Conservation (phyloP, 495 filamentous ascomycete genomes). For the Geopyxis carbonaria region DNA sequence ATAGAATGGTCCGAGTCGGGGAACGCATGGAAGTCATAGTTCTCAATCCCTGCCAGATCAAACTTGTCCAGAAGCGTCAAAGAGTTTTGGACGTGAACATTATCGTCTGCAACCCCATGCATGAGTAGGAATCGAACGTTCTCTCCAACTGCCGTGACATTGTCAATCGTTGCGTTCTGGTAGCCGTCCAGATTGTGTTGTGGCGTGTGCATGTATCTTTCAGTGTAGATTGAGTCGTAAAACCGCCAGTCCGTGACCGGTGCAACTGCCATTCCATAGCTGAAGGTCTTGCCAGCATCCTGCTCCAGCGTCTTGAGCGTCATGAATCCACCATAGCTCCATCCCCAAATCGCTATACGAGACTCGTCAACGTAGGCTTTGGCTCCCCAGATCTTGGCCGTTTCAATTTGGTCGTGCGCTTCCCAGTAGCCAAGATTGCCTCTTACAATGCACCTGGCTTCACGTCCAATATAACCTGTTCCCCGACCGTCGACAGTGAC, state of each 20-base stretch:
- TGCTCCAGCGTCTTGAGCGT: constrained; percentile 88
- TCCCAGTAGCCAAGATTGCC: constrained; percentile 75
- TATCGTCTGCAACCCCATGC: constrained; percentile 90
- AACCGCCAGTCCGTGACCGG: constrained; percentile 94
- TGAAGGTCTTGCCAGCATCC: constrained; percentile 77
- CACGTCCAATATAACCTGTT: constrained; percentile 76
- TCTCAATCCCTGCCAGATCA: constrained; percentile 68
- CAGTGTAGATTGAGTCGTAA: constrained; percentile 91
- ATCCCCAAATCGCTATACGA: constrained; percentile 89
- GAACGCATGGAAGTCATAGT: constrained; percentile 93
- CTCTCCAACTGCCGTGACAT: constrained; percentile 47
- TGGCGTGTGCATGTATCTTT: constrained; percentile 88
- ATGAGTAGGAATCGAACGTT: constrained; percentile 82
- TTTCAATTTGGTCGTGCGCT: constrained; percentile 76
- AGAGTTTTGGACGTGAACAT: constrained; percentile 90
- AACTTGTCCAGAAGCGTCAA: constrained; percentile 72
- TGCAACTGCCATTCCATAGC: constrained; percentile 93
- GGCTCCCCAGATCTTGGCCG: constrained; percentile 66
- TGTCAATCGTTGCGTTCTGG: constrained; percentile 50
- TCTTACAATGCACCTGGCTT: constrained; percentile 63
- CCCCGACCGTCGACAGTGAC: constrained; percentile 89
- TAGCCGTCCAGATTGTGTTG: constrained; percentile 67
- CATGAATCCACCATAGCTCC: constrained; percentile 95
- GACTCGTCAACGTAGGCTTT: constrained; percentile 71
- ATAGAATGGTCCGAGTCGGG: constrained; percentile 94